These are phyloP conservation scores for Buxus sempervirens DNA, from an alignment of 164 flowering plant genomes.

Conservation along the genomic window DNA sequence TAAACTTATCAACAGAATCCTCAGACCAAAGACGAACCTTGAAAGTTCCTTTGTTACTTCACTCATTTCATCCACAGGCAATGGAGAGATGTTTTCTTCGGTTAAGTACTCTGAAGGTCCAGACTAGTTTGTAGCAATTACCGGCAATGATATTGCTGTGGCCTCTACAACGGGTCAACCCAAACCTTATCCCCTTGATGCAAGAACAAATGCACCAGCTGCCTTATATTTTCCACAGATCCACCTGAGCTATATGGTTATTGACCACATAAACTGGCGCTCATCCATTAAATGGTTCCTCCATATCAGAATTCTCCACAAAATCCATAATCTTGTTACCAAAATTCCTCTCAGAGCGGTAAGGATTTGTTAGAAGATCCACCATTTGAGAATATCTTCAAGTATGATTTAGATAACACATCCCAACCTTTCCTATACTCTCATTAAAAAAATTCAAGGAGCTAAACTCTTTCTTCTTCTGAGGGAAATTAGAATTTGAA, in stretches of 20 bases:
- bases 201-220: slow-evolving; percentile 69
- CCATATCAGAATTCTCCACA: slow-evolving; percentile 36
- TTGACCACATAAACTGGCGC: slow-evolving; percentile 42
- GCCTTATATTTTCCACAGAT: slow-evolving; percentile 56
- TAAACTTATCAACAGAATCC: slow-evolving; percentile 25
- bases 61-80: slow-evolving; percentile 58
- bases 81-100: slow-evolving; percentile 59
- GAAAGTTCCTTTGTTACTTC: slow-evolving; percentile 70
- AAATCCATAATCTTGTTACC: slow-evolving; percentile 22
- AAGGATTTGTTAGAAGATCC: no score
- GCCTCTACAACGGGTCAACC: slow-evolving; percentile 63
- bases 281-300: no score
- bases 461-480: slow-evolving; percentile 31
- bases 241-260: slow-evolving; percentile 51
- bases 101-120: slow-evolving; percentile 26
- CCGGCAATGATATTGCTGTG: slow-evolving; percentile 78
- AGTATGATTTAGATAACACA: no score
- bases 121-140: slow-evolving; percentile 78
- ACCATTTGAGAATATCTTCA: no score
- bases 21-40: slow-evolving; percentile 81
- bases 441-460: slow-evolving; percentile 57
- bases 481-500: neutral
- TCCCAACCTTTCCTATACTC: no score
- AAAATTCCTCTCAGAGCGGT: no score
- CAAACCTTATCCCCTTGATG: slow-evolving; percentile 69